Conservation (phyloP, 805 yeast species). For the Candida argentea region DNA sequence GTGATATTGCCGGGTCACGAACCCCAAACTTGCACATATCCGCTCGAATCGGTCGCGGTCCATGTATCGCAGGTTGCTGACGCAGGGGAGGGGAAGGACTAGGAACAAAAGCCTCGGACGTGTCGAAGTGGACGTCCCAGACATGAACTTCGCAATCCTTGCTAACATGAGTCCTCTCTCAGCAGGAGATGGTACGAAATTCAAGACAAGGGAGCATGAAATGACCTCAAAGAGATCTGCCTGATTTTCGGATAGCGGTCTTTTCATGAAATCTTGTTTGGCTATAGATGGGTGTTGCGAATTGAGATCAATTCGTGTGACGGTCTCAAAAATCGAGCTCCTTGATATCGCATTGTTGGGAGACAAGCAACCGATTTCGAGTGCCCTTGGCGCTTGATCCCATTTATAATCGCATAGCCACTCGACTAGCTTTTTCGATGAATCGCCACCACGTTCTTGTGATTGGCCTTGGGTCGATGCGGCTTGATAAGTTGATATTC, state of each 20-base stretch:
- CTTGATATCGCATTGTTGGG: conserved; percentile 60
- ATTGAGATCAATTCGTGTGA: conserved; percentile 66
- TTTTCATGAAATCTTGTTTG: conserved; percentile 77
- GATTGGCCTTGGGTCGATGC: conserved; percentile 86
- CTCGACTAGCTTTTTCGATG: conserved; percentile 68
- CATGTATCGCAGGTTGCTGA: conserved; percentile 73
- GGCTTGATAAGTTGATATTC: conserved; percentile 65
- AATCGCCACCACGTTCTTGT: conserved; percentile 76
- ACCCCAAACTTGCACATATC: conserved; percentile 58
- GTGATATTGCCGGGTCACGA: conserved; percentile 32
- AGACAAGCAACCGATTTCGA: conserved; percentile 81
- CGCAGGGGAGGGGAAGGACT: conserved; percentile 85
- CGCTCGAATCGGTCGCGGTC: conserved; percentile 29
- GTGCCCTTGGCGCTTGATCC: conserved; percentile 25
- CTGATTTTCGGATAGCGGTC: conserved; percentile 44
- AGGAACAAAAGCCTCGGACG: conserved; percentile 45
- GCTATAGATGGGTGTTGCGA: conserved; percentile 65
- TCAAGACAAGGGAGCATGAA: conserved; percentile 80
- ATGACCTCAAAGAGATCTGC: conserved; percentile 50
- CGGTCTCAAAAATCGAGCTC: conserved; percentile 38
- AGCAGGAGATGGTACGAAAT: conserved; percentile 69
- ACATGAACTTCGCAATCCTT: conserved; percentile 47
- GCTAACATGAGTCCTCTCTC: conserved; percentile 72
- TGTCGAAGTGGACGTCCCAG: not conserved
- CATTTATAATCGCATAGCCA: conserved; percentile 42